A percentile compares a stretch with the other conserved stretches of the same genome.
Evolutionary conservation across 2,329 filamentous ascomycete species (phyloP).

Genomic region (Escovopsis sp.): DNA sequence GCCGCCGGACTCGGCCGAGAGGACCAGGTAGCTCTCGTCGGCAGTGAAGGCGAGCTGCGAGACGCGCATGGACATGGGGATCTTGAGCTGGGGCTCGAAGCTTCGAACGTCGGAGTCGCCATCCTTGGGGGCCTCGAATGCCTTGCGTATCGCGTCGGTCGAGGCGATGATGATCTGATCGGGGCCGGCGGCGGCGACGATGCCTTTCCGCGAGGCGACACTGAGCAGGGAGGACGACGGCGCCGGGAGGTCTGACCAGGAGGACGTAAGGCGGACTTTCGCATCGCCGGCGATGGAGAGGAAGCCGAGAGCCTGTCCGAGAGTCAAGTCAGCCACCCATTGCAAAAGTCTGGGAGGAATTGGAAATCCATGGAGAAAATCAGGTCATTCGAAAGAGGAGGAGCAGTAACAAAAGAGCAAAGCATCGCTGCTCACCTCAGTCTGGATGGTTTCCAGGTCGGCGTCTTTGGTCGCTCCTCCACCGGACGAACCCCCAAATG

Average conservation of each 20-base stretch:
- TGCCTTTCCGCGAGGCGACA: slow-evolving; percentile 62
- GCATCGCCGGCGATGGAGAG: slow-evolving; percentile 63
- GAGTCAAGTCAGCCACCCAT: not conserved
- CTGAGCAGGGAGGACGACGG: slow-evolving; percentile 70
- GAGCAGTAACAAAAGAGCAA: not conserved
- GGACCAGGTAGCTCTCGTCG: slow-evolving; percentile 71
- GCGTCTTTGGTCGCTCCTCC: slow-evolving; percentile 33
- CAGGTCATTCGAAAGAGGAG: no score
- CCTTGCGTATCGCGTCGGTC: slow-evolving; percentile 62
- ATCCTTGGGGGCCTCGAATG: slow-evolving; percentile 46
- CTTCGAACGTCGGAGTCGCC: slow-evolving; percentile 49
- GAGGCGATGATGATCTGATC: slow-evolving; percentile 61
- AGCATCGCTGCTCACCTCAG: slow-evolving; percentile 46
- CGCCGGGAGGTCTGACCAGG: slow-evolving; percentile 64
- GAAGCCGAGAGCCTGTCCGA: slow-evolving; percentile 56
- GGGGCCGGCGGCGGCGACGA: slow-evolving; percentile 78
- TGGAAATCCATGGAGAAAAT: no score
- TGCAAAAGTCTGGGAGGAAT: not conserved
- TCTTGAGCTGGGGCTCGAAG: slow-evolving; percentile 58
- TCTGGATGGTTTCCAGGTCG: slow-evolving; percentile 63
- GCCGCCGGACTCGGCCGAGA: slow-evolving; percentile 68
- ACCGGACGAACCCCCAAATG: slow-evolving; percentile 35
- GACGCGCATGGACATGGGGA: slow-evolving; percentile 58
- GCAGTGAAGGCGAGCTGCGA: slow-evolving; percentile 83
- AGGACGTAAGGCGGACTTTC: slow-evolving; percentile 64